These are phyloP conservation scores for Vanilla planifolia DNA, from an alignment of 106 monocot genomes.

Conservation along the genomic window DNA sequence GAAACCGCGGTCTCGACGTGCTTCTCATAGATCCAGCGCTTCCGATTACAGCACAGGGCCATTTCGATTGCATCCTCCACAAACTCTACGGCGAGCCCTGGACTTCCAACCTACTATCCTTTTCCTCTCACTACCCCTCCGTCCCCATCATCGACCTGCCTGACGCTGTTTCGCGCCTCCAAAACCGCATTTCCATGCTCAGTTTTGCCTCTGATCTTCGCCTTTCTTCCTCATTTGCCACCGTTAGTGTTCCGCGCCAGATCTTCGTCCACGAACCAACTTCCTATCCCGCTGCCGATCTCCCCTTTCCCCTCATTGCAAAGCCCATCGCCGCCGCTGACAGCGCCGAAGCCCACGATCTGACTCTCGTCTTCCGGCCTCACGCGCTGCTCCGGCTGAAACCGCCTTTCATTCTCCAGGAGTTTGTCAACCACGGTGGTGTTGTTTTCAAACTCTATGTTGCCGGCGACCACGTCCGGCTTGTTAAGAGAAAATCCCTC, in stretches of 20 bases:
- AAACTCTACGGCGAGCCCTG: conserved; percentile 41
- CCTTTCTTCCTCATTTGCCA: conserved; percentile 18
- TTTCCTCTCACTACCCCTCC: conserved; percentile 21
- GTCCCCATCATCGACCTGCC: conserved; percentile 48
- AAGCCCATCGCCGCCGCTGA: conserved; percentile 65
- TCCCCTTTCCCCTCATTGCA: conserved; percentile 56
- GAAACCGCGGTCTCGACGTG: conserved; percentile 42
- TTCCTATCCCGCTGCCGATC: conserved; percentile 4
- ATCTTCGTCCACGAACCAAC: conserved; percentile 40
- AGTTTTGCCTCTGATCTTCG: conserved; percentile 46
- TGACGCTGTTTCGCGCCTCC: conserved; percentile 46
- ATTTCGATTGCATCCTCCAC: conserved; percentile 60
- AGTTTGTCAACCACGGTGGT: conserved; percentile 70
- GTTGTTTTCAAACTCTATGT: conserved; percentile 79
- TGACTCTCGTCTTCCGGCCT: conserved; percentile 41
- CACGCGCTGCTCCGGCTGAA: conserved; percentile 43
- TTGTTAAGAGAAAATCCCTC: conserved; percentile 62
- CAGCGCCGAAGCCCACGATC: conserved; percentile 50
- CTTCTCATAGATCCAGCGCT: conserved; percentile 32
- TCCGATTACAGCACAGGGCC: conserved; percentile 39
- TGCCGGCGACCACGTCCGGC: conserved; percentile 52
- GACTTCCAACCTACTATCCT: conserved; percentile 31
- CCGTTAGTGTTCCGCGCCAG: conserved; percentile 56
- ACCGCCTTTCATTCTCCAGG: conserved; percentile 64
- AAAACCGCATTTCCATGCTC: conserved; percentile 68